Percentiles rank a stretch among this genome's conserved stretches.
Evolutionary conservation across 805 yeast genomes (phyloP).

Genomic region (Suhomyces pyralidae): DNA sequence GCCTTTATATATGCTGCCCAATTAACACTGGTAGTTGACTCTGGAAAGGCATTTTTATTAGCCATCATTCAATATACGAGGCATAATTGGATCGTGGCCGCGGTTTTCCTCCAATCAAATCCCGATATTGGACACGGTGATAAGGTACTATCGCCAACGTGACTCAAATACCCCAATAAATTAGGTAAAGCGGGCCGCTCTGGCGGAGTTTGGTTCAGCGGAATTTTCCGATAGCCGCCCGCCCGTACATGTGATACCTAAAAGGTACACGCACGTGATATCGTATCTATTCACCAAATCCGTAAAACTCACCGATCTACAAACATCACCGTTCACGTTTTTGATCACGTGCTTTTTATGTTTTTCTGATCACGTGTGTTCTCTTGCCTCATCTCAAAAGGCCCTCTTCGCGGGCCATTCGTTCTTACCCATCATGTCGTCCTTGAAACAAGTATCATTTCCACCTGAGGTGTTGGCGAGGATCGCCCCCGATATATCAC

Average conservation of each 20-base stretch:
- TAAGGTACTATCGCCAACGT: constrained; percentile 1
- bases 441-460: constrained; percentile 37
- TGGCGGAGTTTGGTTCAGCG: not conserved
- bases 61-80: not conserved
- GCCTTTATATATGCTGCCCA: not conserved
- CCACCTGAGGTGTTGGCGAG: constrained; percentile 81
- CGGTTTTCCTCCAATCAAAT: constrained; percentile 1
- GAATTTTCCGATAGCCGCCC: not conserved
- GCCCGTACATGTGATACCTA: not conserved
- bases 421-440: not conserved
- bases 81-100: not conserved
- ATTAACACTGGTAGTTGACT: not conserved
- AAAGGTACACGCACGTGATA: not conserved
- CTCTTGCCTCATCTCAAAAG: not conserved
- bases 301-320: not conserved
- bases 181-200: constrained; percentile 1
- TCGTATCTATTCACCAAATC: no score
- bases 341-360: not conserved
- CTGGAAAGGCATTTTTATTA: not conserved
- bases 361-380: not conserved
- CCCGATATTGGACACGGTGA: not conserved
- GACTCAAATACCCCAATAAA: not conserved
- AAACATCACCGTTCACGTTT: not conserved
- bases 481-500: constrained; percentile 79
- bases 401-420: not conserved